phyloP scores from a whole-genome alignment of 495 filamentous ascomycete species.

The Aspergillus nanangensis region DNA sequence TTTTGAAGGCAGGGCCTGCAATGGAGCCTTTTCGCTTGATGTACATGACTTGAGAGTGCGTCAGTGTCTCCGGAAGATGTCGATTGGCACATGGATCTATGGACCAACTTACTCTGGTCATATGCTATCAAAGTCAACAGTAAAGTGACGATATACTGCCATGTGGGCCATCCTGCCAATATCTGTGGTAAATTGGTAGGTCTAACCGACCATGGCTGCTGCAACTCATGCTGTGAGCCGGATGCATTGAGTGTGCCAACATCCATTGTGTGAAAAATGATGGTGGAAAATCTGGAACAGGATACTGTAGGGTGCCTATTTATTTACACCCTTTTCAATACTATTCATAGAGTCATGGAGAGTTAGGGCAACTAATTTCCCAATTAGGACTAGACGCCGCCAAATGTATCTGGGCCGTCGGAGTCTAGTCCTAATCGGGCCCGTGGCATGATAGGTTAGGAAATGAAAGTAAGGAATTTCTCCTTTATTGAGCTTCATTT shows the following conservation, averaged over 20 bases:
- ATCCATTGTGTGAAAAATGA: constrained; percentile 12
- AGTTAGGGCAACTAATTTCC: constrained; percentile 7
- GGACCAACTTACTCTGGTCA: constrained; percentile 37
- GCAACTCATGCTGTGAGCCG: constrained; percentile 3
- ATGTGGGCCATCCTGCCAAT: constrained; percentile 13
- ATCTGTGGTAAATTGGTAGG: neutral
- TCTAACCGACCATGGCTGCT: constrained; percentile 3
- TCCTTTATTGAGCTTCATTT: too few species aligned
- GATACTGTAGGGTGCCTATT: too few species aligned
- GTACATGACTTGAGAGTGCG: constrained; percentile 63
- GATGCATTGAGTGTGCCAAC: constrained; percentile 9
- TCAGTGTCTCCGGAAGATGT: constrained; percentile 1
- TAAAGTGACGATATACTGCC: constrained; percentile 26
- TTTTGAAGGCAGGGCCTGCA: constrained; percentile 71
- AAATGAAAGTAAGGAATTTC: too few species aligned
- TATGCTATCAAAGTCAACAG: constrained; percentile 23
- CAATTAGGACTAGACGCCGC: constrained; percentile 26
- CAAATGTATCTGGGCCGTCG: constrained; percentile 6
- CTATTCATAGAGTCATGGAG: constrained; percentile 1
- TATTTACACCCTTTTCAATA: too few species aligned
- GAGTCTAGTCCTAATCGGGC: constrained; percentile 21
- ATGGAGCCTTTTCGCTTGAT: constrained; percentile 77
- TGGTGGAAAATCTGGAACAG: too few species aligned
- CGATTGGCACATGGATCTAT: rapidly evolving
- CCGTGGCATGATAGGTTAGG: neutral